Percentiles rank a stretch among this genome's conserved stretches.
These are phyloP conservation scores for Cryptosporidium sp. DNA, from an alignment of 169 alveolate genomes.

Conservation along the genomic window DNA sequence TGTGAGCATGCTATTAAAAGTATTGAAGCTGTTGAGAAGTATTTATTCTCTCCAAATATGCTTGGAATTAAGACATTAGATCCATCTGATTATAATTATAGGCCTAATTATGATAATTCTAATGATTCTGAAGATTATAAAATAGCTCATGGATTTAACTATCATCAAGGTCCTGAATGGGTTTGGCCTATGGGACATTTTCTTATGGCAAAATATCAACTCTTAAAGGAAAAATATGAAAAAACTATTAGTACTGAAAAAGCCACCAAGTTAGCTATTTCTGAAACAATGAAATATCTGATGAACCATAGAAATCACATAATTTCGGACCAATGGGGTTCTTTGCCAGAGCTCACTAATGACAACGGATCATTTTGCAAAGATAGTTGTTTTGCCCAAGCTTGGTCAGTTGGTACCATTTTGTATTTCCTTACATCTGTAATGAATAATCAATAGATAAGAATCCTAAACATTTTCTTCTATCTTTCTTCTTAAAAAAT, in stretches of 20 bases:
- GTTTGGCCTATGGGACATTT: slow-evolving; percentile 93
- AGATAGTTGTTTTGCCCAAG: slow-evolving; percentile 89
- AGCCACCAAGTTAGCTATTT: slow-evolving; percentile 60
- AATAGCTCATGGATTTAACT: slow-evolving; percentile 90
- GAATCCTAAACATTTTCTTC: too few species aligned
- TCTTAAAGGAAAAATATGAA: slow-evolving; percentile 71
- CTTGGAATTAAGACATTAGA: slow-evolving; percentile 92
- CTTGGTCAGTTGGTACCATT: slow-evolving; percentile 85
- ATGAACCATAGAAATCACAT: slow-evolving; percentile 82
- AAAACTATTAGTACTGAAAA: slow-evolving; percentile 63
- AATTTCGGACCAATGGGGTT: slow-evolving; percentile 85
- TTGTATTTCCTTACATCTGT: slow-evolving; percentile 64
- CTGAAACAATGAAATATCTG: slow-evolving; percentile 80
- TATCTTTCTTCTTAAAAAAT: too few species aligned
- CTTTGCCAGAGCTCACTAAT: slow-evolving; percentile 93
- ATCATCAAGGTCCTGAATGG: slow-evolving; percentile 97
- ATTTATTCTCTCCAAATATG: slow-evolving; percentile 76
- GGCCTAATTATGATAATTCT: slow-evolving; percentile 87
- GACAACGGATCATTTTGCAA: slow-evolving; percentile 85
- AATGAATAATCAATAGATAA: not conserved
- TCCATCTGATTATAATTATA: slow-evolving; percentile 84
- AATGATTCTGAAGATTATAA: slow-evolving; percentile 84
- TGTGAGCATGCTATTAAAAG: slow-evolving; percentile 83
- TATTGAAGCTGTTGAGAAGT: slow-evolving; percentile 79
- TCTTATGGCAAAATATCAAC: slow-evolving; percentile 82